Percentiles rank a stretch among this genome's conserved stretches.
These are phyloP conservation scores for Rubia peregrina DNA, from an alignment of 305 asterid genomes.

Conservation along the genomic window DNA sequence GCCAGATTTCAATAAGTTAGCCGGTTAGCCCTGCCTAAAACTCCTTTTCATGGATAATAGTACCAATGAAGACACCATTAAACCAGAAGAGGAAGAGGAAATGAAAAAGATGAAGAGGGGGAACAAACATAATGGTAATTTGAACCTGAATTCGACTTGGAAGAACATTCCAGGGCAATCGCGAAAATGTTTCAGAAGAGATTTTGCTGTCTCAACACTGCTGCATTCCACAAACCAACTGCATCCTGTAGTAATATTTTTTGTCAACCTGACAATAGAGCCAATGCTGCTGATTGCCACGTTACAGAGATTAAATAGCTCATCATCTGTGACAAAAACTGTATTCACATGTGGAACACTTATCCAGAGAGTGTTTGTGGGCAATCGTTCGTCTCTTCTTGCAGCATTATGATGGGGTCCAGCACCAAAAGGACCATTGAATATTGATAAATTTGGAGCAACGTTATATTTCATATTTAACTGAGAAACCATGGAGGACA, in stretches of 20 bases:
- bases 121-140: conserved; percentile 11
- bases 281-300: conserved; percentile 49
- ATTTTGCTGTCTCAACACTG: conserved; percentile 45
- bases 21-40: background rate
- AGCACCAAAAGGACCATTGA: conserved; percentile 26
- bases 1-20: background rate
- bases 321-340: conserved; percentile 45
- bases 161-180: conserved; percentile 55
- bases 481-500: conserved; percentile 43
- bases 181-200: conserved; percentile 40
- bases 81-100: background rate
- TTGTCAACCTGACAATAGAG: conserved; percentile 42
- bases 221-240: conserved; percentile 62
- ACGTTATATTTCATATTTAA: conserved; percentile 45
- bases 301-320: conserved; percentile 47
- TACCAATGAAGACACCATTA: background rate
- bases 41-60: background rate
- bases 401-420: conserved; percentile 23
- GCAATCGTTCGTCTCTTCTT: conserved; percentile 33
- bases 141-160: conserved; percentile 59
- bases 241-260: conserved; percentile 34
- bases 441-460: conserved; percentile 30
- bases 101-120: background rate
- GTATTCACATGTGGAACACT: conserved; percentile 36
- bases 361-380: conserved; percentile 42